Percentiles rank a stretch among this genome's conserved stretches.
phyloP scores from a whole-genome alignment of 164 flowering plant species.

The Paratinospora sagittata region DNA sequence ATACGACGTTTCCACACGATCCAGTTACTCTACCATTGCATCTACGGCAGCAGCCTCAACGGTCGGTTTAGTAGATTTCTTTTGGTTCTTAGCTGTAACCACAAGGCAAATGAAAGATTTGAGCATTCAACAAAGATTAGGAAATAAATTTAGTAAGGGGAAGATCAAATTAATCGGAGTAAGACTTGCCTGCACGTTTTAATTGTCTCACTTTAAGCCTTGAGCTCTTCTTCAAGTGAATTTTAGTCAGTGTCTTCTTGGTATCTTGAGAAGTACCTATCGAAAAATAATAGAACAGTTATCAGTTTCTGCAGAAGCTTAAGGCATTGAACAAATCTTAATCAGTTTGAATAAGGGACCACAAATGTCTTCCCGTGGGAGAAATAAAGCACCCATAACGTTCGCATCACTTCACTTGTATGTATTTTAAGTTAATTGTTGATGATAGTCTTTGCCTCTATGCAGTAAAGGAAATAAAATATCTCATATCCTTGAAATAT shows the following conservation, averaged over 20 bases:
- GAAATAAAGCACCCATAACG: too few species aligned
- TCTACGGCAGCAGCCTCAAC: conserved; percentile 15
- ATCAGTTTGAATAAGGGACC: background rate
- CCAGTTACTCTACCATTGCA: conserved; percentile 26
- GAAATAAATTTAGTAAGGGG: background rate
- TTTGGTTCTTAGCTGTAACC: conserved; percentile 16
- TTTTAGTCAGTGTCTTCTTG: conserved; percentile 13
- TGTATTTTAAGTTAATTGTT: too few species aligned
- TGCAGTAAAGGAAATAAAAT: too few species aligned
- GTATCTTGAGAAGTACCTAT: conserved; percentile 25
- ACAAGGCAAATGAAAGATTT: background rate
- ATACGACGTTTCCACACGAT: background rate
- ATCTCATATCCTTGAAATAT: too few species aligned
- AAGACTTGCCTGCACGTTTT: conserved; percentile 22
- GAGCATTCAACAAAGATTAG: background rate
- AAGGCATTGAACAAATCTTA: background rate
- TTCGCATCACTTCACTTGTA: too few species aligned
- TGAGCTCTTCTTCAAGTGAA: conserved; percentile 25
- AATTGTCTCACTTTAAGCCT: conserved; percentile 24
- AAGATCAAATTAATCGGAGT: background rate
- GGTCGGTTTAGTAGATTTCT: conserved; percentile 7
- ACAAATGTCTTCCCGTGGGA: background rate
- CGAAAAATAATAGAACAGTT: background rate
- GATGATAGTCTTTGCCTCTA: too few species aligned
- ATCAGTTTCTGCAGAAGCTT: background rate